A percentile compares a stretch with the other conserved stretches of the same genome.
Evolutionary conservation across 2,329 filamentous ascomycete species (phyloP).

Genomic region (Talaromyces sp.): DNA sequence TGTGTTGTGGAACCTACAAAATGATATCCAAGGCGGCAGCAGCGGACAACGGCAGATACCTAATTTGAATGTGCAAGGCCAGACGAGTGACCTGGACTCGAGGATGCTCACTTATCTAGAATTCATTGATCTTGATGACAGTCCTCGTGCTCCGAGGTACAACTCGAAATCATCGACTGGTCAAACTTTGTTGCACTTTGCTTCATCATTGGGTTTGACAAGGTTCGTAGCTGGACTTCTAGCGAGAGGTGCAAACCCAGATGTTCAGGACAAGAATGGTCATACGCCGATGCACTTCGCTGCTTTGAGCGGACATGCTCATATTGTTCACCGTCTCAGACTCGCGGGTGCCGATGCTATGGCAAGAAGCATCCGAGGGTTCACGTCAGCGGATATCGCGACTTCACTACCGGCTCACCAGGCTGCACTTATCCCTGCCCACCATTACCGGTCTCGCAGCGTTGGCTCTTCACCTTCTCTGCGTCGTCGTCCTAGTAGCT

Average conservation of each 20-base stretch:
- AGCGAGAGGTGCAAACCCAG: constrained; percentile 69
- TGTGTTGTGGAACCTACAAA: constrained; percentile 45
- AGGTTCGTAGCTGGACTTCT: constrained; percentile 72
- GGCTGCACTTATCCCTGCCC: constrained; percentile 57
- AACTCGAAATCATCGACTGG: constrained; percentile 63
- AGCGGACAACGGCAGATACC: constrained; percentile 43
- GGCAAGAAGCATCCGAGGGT: constrained; percentile 63
- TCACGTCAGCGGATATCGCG: constrained; percentile 66
- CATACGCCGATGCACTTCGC: constrained; percentile 81
- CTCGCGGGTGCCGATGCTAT: constrained; percentile 67
- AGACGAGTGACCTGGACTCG: constrained; percentile 55
- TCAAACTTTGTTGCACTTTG: constrained; percentile 76
- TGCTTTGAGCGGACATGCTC: constrained; percentile 66
- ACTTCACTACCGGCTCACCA: constrained; percentile 60
- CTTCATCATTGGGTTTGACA: constrained; percentile 67
- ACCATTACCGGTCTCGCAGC: constrained; percentile 63
- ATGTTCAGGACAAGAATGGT: constrained; percentile 69
- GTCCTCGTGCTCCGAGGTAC: constrained; percentile 59
- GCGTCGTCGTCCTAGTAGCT: constrained; percentile 56
- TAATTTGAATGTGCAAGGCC: constrained; percentile 40
- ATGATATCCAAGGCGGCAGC: constrained; percentile 38
- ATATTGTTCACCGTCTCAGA: constrained; percentile 71
- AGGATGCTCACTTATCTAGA: constrained; percentile 70
- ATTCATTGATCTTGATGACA: constrained; percentile 72
- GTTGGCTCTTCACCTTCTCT: constrained; percentile 51